A percentile compares a stretch with the other conserved stretches of the same genome.
These are phyloP conservation scores for Coelastrella sp. DNA, from an alignment of 139 green algal genomes.

Conservation along the genomic window DNA sequence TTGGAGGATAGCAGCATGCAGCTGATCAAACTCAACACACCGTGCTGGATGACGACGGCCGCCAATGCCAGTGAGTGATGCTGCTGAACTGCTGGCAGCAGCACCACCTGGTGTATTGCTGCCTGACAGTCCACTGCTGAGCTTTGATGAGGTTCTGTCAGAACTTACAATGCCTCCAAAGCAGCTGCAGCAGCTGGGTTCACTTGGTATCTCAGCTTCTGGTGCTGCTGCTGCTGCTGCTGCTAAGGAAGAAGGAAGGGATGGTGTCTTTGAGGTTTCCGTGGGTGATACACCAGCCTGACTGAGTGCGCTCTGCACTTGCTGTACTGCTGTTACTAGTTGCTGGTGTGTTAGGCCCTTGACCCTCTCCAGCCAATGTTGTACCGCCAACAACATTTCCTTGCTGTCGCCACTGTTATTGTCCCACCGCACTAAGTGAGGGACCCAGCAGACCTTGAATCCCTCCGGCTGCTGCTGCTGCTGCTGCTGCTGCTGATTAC, in stretches of 20 bases:
- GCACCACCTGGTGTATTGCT: not conserved
- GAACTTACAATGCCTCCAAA: too few species aligned
- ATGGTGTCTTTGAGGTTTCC: too few species aligned
- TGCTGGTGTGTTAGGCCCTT: not conserved
- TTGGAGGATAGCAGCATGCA: conserved; percentile 34
- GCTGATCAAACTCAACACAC: conserved; percentile 41
- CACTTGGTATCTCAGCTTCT: too few species aligned
- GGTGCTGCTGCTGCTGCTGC: too few species aligned
- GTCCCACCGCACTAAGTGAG: not conserved
- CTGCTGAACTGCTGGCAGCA: too few species aligned
- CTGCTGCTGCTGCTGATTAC: not conserved
- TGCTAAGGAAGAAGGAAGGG: too few species aligned
- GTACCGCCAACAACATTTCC: not conserved
- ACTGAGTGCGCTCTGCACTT: too few species aligned
- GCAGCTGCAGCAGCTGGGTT: too few species aligned
- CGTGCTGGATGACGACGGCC: conserved; percentile 49
- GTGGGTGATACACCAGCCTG: too few species aligned
- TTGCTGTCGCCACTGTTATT: not conserved
- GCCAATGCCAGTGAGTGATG: too few species aligned
- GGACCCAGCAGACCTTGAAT: not conserved
- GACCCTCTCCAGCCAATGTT: not conserved
- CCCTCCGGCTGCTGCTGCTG: too few species aligned
- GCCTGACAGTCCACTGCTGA: conserved; percentile 2
- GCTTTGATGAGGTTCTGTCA: conserved; percentile 46
- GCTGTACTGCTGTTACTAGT: not conserved